Evolutionary conservation across 1,284 basidiomycete species (phyloP), one percentile per base, ranked within the genome.

Genomic region (Cronartium quercuum): DNA sequence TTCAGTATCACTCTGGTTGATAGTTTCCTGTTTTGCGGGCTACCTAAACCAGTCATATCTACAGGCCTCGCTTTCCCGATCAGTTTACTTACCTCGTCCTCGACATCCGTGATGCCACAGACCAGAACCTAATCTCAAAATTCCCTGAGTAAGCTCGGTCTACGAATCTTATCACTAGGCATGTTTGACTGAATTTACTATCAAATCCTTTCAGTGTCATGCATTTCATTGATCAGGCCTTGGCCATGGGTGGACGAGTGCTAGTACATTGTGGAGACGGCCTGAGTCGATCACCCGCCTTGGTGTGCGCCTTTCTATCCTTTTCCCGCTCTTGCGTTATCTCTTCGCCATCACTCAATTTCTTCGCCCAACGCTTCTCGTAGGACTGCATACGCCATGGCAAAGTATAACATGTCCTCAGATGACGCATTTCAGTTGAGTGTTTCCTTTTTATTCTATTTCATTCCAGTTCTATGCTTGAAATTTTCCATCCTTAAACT

Each of bases 191-290:
- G 37, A 12, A 12, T 47, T 55, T 3, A 4, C 51, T 55, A 7
- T 55, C 6, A 55, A 55, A 51, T 60, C 62, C 2, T 37, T 51
- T 18, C n/a, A 91, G 89, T 76, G 91, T 91, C 18, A 88, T 89
- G 77, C 80, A 83, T 24, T 95, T 94, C 82, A 94, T 95, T 78
- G 88, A 91, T 78, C 79, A 86, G 1, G 91, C 91, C 1, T 85
- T 93, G 65, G 77, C 79, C 0, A 79, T 82, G 18, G 88, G 88
- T 12, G 92, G 92, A 13, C 87, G 87, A 44, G 91, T 94, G 3
- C 86, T 94, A 6, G 92, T 93, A 0, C 92, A 94, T 81, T 94
- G 92, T 81, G 94, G 93, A 78, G 92, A 92, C 90, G 77, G 76
- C 6, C 79, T 81, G 61, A 78, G 77, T 42, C 79, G 80, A 21